Evolutionary conservation across 2,329 filamentous ascomycete species (phyloP).

Genomic region (Penicillium sp.): DNA sequence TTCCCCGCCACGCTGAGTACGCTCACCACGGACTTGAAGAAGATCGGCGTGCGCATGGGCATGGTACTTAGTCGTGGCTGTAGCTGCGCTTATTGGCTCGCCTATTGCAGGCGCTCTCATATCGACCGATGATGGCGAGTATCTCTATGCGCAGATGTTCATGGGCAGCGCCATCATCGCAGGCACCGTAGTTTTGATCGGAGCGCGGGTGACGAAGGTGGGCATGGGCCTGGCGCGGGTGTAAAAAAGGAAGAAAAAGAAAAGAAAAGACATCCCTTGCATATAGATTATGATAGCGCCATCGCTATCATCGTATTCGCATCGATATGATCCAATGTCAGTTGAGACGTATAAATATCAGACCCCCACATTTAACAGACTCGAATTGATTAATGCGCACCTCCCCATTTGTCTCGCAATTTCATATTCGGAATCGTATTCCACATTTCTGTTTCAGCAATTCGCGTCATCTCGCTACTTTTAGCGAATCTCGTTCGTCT

Average conservation of each 20-base stretch:
- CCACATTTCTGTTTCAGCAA: not conserved
- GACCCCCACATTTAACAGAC: constrained; percentile 1
- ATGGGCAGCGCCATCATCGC: constrained; percentile 44
- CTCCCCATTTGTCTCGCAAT: not conserved
- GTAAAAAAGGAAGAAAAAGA: constrained; percentile 15
- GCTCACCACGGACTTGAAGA: constrained; percentile 50
- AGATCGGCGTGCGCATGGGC: constrained; percentile 53
- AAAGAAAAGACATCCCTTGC: constrained; percentile 6
- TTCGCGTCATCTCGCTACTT: not conserved
- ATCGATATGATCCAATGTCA: not conserved
- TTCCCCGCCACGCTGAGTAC: constrained; percentile 60
- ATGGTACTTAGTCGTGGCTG: constrained; percentile 53
- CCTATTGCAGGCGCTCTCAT: constrained; percentile 53
- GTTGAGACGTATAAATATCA: not conserved
- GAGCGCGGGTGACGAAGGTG: constrained; percentile 37
- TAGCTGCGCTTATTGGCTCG: constrained; percentile 51
- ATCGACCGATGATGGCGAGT: constrained; percentile 42
- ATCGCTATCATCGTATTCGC: not conserved
- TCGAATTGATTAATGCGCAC: constrained; percentile 18
- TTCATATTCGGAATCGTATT: not conserved
- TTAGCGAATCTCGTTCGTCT: not conserved
- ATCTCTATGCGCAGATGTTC: constrained; percentile 51
- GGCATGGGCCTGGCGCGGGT: constrained; percentile 30
- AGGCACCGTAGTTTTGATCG: constrained; percentile 41
- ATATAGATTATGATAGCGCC: constrained; percentile 5